Evolutionary conservation across 305 asterid species (phyloP).

Genomic region (Fraxinus paxiana): DNA sequence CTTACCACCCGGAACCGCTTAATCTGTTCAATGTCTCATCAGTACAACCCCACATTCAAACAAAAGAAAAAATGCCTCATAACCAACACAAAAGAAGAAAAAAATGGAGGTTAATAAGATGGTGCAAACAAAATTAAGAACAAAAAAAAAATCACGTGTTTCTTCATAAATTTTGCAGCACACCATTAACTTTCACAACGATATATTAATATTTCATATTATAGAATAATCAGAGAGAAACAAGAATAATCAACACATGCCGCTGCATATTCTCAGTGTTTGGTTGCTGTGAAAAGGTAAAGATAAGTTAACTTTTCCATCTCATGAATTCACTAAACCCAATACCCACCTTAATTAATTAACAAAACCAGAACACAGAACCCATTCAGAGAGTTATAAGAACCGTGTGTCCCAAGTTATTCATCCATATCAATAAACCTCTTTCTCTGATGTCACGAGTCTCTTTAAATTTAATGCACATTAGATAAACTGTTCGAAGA

Average conservation of each 20-base stretch:
- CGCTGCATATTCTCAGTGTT: neutral
- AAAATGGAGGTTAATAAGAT: neutral
- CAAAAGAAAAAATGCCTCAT: neutral
- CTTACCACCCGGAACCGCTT: neutral
- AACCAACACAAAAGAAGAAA: neutral
- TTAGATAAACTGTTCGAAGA: neutral
- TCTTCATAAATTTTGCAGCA: neutral
- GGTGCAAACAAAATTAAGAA: neutral
- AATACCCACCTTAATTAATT: neutral
- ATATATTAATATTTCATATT: neutral
- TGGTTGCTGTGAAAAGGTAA: neutral
- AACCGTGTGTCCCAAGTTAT: neutral
- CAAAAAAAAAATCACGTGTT: neutral
- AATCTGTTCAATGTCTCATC: neutral
- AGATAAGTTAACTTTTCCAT: neutral
- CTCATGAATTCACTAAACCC: neutral
- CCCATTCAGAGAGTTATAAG: neutral
- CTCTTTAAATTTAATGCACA: neutral
- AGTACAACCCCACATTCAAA: neutral
- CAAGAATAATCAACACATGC: neutral
- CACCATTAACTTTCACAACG: neutral
- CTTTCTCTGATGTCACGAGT: neutral
- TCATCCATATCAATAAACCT: neutral
- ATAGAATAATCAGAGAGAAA: constrained; percentile 15
- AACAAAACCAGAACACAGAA: neutral